phyloP scores from a whole-genome alignment of 495 filamentous ascomycete species.

The Neurospora hispaniola region DNA sequence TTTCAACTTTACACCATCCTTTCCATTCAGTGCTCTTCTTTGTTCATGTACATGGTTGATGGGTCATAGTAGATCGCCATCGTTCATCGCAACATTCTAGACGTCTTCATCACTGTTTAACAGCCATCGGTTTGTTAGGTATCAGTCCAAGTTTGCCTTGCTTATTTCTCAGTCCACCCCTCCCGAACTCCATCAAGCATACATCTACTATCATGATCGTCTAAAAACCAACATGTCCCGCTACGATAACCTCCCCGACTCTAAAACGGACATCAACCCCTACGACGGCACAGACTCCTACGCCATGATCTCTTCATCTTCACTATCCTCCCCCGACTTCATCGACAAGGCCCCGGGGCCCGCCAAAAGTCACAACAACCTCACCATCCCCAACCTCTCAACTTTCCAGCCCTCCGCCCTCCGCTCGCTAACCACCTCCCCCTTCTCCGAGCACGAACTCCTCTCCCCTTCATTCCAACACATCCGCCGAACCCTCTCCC shows the following conservation, averaged over 20 bases:
- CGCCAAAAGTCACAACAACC: neutral
- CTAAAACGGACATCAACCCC: neutral
- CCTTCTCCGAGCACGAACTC: conserved; percentile 13
- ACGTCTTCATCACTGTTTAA: no score
- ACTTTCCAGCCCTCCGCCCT: conserved; percentile 1
- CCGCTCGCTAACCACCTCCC: conserved; percentile 23
- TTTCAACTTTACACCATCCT: neutral
- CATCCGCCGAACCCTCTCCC: neutral
- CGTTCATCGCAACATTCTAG: no score
- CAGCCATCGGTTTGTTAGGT: no score
- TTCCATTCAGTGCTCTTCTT: neutral
- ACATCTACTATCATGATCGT: neutral
- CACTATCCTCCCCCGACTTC: neutral
- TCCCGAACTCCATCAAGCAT: neutral
- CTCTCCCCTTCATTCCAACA: conserved; percentile 1
- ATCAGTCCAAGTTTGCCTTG: neutral
- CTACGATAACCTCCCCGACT: neutral
- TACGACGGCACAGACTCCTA: neutral
- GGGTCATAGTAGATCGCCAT: neutral
- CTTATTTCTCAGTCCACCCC: neutral
- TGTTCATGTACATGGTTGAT: neutral
- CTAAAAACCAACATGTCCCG: neutral
- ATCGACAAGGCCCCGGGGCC: neutral
- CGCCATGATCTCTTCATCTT: neutral
- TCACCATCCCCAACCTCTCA: neutral